Evolutionary conservation across 2,329 filamentous ascomycete genomes (phyloP).

Genomic region (Phaeosphaeriaceae sp.): DNA sequence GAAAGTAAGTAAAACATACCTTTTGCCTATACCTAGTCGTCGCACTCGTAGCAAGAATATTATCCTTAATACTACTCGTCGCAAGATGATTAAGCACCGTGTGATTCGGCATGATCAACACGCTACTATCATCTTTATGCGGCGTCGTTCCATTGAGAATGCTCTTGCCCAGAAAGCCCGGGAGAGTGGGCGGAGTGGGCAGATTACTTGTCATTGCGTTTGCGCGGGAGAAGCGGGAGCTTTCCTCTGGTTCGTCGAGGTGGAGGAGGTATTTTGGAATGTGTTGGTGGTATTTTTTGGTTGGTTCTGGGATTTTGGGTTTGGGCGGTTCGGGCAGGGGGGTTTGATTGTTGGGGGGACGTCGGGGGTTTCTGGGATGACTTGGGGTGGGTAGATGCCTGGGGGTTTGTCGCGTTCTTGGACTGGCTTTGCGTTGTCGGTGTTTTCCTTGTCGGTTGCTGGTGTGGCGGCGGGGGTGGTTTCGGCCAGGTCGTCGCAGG

Average conservation of each 20-base stretch:
- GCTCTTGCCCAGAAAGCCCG: constrained; percentile 90
- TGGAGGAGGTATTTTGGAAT: constrained; percentile 88
- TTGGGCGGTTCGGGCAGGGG: constrained; percentile 35
- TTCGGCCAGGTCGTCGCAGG: constrained; percentile 69
- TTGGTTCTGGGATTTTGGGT: constrained; percentile 32
- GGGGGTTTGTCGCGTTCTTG: constrained; percentile 33
- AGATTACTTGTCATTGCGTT: constrained; percentile 76
- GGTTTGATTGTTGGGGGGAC: constrained; percentile 26
- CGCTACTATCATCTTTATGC: constrained; percentile 98
- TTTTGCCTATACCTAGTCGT: constrained; percentile 98
- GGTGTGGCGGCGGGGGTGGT: constrained; percentile 23
- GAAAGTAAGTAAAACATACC: constrained; percentile 59
- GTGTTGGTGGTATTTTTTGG: constrained; percentile 69
- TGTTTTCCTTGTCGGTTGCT: constrained; percentile 20
- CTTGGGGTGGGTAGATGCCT: constrained; percentile 40
- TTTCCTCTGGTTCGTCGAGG: constrained; percentile 84
- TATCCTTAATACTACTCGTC: constrained; percentile 97
- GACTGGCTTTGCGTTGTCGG: constrained; percentile 31
- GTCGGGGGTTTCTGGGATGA: constrained; percentile 53
- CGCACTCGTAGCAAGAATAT: constrained; percentile 90
- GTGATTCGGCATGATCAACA: constrained; percentile 95
- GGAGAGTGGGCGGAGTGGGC: constrained; percentile 82
- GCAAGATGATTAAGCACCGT: constrained; percentile 95
- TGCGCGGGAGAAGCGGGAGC: constrained; percentile 74
- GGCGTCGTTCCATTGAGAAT: constrained; percentile 90